These are phyloP conservation scores for Fusarium nisikadoi DNA, from an alignment of 2,329 filamentous ascomycete genomes.

Conservation along the genomic window DNA sequence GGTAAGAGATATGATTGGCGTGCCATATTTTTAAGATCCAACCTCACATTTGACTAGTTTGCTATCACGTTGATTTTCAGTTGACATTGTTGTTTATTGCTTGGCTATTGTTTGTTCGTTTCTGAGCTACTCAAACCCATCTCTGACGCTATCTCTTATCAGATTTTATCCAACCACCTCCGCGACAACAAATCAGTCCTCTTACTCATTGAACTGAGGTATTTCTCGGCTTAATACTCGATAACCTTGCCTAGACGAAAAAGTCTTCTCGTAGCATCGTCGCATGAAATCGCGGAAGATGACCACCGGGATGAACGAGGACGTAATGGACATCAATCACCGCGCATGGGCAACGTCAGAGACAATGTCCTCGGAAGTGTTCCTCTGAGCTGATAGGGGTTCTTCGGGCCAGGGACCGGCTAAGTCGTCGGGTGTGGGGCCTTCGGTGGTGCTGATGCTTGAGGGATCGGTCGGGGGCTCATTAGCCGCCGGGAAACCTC, in stretches of 20 bases:
- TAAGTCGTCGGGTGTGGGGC: conserved; percentile 26
- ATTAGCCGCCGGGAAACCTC: conserved; percentile 41
- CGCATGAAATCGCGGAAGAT: conserved; percentile 36
- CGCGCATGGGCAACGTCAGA: conserved; percentile 16
- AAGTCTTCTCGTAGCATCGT: conserved; percentile 14
- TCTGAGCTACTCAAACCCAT: not conserved
- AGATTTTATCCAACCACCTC: not conserved
- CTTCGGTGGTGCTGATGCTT: not conserved
- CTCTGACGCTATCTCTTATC: not conserved
- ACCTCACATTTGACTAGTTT: not conserved
- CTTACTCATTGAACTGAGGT: conserved; percentile 15
- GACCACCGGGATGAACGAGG: conserved; percentile 18
- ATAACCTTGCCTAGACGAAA: conserved; percentile 4
- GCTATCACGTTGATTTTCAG: not conserved
- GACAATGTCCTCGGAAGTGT: conserved; percentile 4
- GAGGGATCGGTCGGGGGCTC: conserved; percentile 11
- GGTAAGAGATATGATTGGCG: conserved; percentile 3
- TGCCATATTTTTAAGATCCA: not conserved
- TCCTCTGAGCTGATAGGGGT: conserved; percentile 13
- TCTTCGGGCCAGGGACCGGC: conserved; percentile 37
- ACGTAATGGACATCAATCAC: conserved; percentile 45
- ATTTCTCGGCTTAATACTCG: conserved; percentile 23
- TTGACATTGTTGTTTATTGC: not conserved
- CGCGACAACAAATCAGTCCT: not conserved
- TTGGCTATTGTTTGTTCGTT: not conserved